These are phyloP conservation scores for Helenozyma rhizophorensis DNA, from an alignment of 805 yeast species.

Conservation along the genomic window DNA sequence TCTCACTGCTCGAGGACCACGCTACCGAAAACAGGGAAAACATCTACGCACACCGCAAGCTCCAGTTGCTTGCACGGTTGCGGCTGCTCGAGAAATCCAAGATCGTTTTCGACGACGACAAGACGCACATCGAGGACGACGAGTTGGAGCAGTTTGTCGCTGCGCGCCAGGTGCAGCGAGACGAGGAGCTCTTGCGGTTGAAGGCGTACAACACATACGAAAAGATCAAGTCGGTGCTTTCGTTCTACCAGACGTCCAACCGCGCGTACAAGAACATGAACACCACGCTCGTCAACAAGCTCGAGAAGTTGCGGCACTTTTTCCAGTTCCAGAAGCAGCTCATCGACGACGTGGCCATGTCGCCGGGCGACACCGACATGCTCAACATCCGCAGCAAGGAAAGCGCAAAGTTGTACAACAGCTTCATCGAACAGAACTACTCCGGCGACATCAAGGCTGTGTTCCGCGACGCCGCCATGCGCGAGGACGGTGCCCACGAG, in stretches of 20 bases:
- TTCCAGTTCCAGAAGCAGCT: constrained; percentile 30
- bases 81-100: constrained; percentile 22
- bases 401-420: constrained; percentile 23
- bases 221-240: constrained; percentile 24
- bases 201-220: constrained; percentile 31
- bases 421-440: constrained; percentile 27
- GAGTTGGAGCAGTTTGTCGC: constrained; percentile 22
- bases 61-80: constrained; percentile 22
- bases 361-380: constrained; percentile 10
- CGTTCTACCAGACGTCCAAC: constrained; percentile 36
- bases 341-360: constrained; percentile 19
- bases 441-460: constrained; percentile 26
- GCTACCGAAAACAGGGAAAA: constrained; percentile 14
- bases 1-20: constrained; percentile 17
- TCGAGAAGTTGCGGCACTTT: constrained; percentile 35
- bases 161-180: constrained; percentile 22
- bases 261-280: constrained; percentile 30
- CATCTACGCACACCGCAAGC: constrained; percentile 20
- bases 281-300: constrained; percentile 26
- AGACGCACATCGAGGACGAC: constrained; percentile 19
- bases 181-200: constrained; percentile 30
- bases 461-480: constrained; percentile 13
- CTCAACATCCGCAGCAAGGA: constrained; percentile 18
- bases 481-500: constrained; percentile 11
- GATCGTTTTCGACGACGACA: constrained; percentile 18